These are phyloP conservation scores for Eucalyptus caleyi DNA, from an alignment of 345 rosid genomes.

Conservation along the genomic window DNA sequence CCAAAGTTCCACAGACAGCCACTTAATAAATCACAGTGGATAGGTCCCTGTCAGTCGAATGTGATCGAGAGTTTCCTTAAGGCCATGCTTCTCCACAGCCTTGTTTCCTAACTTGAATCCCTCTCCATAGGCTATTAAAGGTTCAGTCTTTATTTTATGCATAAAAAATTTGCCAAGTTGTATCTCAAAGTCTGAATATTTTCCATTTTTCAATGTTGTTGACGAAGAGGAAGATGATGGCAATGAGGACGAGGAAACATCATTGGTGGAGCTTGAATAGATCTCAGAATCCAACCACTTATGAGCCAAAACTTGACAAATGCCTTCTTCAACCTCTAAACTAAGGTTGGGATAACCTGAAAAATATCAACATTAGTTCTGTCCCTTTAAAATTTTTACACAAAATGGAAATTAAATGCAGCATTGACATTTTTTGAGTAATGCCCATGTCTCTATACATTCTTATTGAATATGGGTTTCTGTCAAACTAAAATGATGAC, in stretches of 20 bases:
- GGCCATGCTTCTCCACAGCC: slow-evolving; percentile 61
- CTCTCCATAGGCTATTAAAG: slow-evolving; percentile 68
- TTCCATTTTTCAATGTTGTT: slow-evolving; percentile 75
- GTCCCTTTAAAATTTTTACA: background rate
- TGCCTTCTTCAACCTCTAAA: slow-evolving; percentile 93
- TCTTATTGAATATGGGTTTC: background rate
- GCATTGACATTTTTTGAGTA: background rate
- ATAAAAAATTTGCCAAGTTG: slow-evolving; percentile 77
- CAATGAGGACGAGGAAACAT: slow-evolving; percentile 19
- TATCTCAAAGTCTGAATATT: slow-evolving; percentile 67
- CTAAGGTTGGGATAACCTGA: slow-evolving; percentile 67
- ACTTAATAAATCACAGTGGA: background rate
- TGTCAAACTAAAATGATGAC: background rate
- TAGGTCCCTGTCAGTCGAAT: slow-evolving; percentile 37
- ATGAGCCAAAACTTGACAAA: slow-evolving; percentile 86
- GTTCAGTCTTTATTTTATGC: slow-evolving; percentile 68
- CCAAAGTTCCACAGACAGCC: background rate
- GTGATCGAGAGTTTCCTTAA: slow-evolving; percentile 63
- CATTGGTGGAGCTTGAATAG: slow-evolving; percentile 20
- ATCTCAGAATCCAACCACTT: slow-evolving; percentile 92
- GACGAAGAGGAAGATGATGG: slow-evolving; percentile 23
- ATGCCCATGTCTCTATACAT: background rate
- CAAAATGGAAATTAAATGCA: background rate
- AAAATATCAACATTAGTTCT: background rate
- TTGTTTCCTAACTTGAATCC: slow-evolving; percentile 65